Evolutionary conservation across 140 eudicot species (phyloP), one percentile per base, ranked within the genome.

Genomic region (Senecio squalidus): DNA sequence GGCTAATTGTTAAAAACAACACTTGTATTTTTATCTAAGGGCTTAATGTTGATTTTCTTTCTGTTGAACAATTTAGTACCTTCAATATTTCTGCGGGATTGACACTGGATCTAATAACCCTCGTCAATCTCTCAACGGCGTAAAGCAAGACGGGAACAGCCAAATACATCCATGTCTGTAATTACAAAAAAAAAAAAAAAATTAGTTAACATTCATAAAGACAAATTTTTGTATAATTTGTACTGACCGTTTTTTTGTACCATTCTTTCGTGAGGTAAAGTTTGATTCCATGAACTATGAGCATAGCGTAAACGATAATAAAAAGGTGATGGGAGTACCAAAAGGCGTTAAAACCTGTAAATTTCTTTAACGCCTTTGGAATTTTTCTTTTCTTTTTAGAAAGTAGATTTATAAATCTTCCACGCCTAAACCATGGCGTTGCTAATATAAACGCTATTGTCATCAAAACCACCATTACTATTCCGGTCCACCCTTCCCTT

Each of bases 281-380:
- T 80, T 82, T 85, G 67, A 74, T 51, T 0, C 92, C 85, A n/a
- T 89, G 97, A 54, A 75, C 67, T 22, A 85, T 75, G 72, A 89
- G 97, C 52, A 77, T 31, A 16, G 65, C 2, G 45, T 89, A 89
- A 62, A 89, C 97, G 10, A 89, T 82, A 69, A 89, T 24, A 47
- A 89, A 82, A 5, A 89, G 69, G 55, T 89, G 95, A 56, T 89
- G 97, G 16, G 95, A 82, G 63, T 89, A 89, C 97, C 97, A 89
- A 56, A 84, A 85, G 58, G 97, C 86, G 56, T 89, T 89, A 75
- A 79, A 89, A 2, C 97, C 97, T 3, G 95, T 48, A 16, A 29
- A 1, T 61, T 60, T 40, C 38, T 60, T 25, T 3, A 55, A 24
- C 23, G 27, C 17, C 25, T 29, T 18, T 5, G 34, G 34, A 7